Evolutionary conservation across 495 filamentous ascomycete species (phyloP).

Genomic region (Podospora fimiseda): DNA sequence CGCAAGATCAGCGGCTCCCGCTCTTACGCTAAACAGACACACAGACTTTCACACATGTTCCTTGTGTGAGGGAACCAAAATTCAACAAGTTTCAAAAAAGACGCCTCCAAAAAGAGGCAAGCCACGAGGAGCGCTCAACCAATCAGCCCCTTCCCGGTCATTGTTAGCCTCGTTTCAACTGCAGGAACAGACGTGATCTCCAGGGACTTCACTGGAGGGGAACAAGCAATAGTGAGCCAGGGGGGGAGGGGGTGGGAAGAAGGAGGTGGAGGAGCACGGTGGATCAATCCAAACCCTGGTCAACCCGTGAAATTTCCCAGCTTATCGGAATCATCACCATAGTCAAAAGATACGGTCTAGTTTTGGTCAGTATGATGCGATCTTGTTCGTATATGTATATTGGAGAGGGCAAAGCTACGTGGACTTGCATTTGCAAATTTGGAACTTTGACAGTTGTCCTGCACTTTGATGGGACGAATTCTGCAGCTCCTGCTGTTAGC

Average conservation of each 20-base stretch:
- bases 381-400: too few relatives aligned
- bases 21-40: too few relatives aligned
- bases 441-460: not conserved
- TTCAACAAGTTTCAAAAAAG: not conserved
- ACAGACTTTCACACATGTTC: too few relatives aligned
- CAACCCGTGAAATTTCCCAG: not conserved
- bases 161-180: slow-evolving; percentile 27
- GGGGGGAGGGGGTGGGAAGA: slow-evolving; percentile 2
- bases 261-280: not conserved
- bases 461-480: not conserved
- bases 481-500: too few relatives aligned
- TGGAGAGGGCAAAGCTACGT: too few relatives aligned
- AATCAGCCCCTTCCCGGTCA: not conserved
- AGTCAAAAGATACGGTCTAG: too few relatives aligned
- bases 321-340: not conserved
- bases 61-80: slow-evolving; percentile 1
- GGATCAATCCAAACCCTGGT: not conserved
- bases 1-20: too few relatives aligned
- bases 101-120: not conserved
- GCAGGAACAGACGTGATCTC: slow-evolving; percentile 24
- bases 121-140: not conserved
- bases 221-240: not conserved
- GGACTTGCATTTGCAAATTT: not conserved
- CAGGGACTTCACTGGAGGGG: slow-evolving; percentile 11
- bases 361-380: not conserved